phyloP scores from a whole-genome alignment of 2,329 filamentous ascomycete species.

The Bisporella sp. region DNA sequence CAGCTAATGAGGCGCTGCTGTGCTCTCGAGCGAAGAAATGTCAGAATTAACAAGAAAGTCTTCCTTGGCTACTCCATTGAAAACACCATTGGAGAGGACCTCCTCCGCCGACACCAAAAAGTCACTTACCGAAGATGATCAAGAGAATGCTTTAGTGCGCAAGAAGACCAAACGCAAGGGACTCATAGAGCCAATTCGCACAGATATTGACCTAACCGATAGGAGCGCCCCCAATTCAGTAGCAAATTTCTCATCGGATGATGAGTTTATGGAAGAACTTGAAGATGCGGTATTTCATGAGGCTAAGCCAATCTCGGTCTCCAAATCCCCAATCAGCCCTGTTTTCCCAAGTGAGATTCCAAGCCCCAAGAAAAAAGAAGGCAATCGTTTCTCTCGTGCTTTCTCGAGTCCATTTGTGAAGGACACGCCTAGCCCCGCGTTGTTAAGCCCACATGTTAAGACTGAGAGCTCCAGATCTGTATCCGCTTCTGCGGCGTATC shows the following conservation, averaged over 20 bases:
- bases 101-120: conserved; percentile 22
- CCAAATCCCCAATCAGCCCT: conserved; percentile 75
- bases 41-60: background rate
- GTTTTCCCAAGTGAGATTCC: conserved; percentile 39
- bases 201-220: conserved; percentile 34
- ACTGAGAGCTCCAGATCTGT: conserved; percentile 20
- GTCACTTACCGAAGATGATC: conserved; percentile 17
- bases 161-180: conserved; percentile 13
- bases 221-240: conserved; percentile 29
- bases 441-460: conserved; percentile 33
- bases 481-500: conserved; percentile 47
- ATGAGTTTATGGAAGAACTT: conserved; percentile 78
- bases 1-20: conserved; percentile 1
- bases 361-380: conserved; percentile 16
- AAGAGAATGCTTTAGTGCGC: conserved; percentile 13
- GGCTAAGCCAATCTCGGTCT: conserved; percentile 71
- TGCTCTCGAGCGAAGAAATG: conserved; percentile 7
- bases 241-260: conserved; percentile 58
- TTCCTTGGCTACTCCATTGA: conserved; percentile 4
- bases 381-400: conserved; percentile 22
- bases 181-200: conserved; percentile 47
- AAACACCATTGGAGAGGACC: conserved; percentile 28
- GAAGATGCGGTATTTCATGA: conserved; percentile 76
- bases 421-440: conserved; percentile 28
- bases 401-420: conserved; percentile 30